Conservation (phyloP, 306 rosid species). For the Mucuna pruriens region DNA sequence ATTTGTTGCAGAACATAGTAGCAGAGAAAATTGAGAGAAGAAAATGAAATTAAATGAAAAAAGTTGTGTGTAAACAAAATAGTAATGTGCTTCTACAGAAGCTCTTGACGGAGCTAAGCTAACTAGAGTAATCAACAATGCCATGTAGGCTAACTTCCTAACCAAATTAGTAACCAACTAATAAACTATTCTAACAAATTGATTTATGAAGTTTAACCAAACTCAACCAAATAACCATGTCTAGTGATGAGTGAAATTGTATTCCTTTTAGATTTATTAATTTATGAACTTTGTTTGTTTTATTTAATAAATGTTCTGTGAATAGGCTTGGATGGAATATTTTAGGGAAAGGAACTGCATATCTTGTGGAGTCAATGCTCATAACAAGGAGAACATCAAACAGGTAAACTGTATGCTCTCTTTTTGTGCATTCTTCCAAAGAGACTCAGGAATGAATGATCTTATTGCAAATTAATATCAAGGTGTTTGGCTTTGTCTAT, state of each 20-base stretch:
- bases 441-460: neutral
- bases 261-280: constrained; percentile 14
- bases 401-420: constrained; percentile 59
- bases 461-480: neutral
- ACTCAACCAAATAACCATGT: constrained; percentile 2
- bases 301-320: neutral
- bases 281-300: constrained; percentile 3
- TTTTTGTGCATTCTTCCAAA: constrained; percentile 20
- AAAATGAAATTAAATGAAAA: neutral
- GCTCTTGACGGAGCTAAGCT: neutral
- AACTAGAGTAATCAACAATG: constrained; percentile 10
- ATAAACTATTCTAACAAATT: constrained; percentile 1
- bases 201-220: constrained; percentile 1
- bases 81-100: neutral
- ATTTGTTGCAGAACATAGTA: neutral
- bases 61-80: neutral
- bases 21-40: constrained; percentile 13
- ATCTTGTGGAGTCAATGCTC: constrained; percentile 80
- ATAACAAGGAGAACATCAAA: constrained; percentile 71
- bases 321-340: constrained; percentile 72
- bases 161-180: neutral
- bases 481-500: constrained; percentile 14
- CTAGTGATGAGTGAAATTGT: neutral
- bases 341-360: constrained; percentile 57
- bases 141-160: neutral